Percentiles rank a stretch among this genome's conserved stretches.
These are phyloP conservation scores for Haberlea rhodopensis DNA, from an alignment of 257 asterid genomes.

Conservation along the genomic window DNA sequence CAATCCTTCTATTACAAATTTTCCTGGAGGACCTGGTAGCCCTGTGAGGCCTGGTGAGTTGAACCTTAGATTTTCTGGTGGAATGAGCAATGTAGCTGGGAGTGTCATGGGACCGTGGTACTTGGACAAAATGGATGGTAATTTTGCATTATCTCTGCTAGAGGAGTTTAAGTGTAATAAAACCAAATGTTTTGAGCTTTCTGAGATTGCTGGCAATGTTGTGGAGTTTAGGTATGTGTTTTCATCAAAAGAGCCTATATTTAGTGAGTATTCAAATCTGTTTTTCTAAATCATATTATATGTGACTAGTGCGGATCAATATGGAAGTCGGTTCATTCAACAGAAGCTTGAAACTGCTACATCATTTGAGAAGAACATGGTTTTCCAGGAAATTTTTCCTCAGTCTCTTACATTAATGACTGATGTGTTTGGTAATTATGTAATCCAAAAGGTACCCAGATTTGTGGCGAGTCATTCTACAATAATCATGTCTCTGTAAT, in stretches of 20 bases:
- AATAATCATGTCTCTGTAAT: constrained; percentile 6
- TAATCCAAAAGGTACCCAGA: constrained; percentile 76
- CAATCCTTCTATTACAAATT: constrained; percentile 53
- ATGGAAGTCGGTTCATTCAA: constrained; percentile 97
- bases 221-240: constrained; percentile 81
- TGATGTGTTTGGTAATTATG: constrained; percentile 95
- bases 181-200: constrained; percentile 80
- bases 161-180: constrained; percentile 98
- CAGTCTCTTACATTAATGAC: constrained; percentile 87
- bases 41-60: constrained; percentile 82
- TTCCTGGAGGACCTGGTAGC: constrained; percentile 74
- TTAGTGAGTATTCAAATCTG: constrained; percentile 21
- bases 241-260: not conserved
- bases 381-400: constrained; percentile 81
- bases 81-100: constrained; percentile 69
- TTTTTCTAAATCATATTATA: constrained; percentile 18
- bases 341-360: constrained; percentile 97
- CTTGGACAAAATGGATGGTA: constrained; percentile 68
- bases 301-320: constrained; percentile 73
- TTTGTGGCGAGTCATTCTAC: not conserved
- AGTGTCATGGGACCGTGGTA: constrained; percentile 79
- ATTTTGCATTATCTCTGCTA: constrained; percentile 62
- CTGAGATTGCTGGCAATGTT: constrained; percentile 86
- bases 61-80: constrained; percentile 58
- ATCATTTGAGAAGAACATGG: constrained; percentile 80